Evolutionary conservation across 352 stramenopile species (phyloP).

Genomic region (Plasmopara viticola): DNA sequence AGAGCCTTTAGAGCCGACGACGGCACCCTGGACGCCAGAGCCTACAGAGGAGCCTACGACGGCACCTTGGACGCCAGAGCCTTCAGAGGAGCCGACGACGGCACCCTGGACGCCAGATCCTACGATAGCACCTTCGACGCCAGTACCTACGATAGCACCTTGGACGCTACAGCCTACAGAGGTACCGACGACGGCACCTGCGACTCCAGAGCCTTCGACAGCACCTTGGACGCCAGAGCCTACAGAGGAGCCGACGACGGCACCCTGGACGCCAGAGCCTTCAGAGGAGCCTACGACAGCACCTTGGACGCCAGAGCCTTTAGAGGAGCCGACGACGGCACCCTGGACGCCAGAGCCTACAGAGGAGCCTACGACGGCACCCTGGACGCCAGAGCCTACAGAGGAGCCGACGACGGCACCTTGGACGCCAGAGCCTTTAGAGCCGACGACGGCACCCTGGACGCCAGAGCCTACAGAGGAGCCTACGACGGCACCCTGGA

Average conservation of each 20-base stretch:
- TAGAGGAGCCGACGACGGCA: too few relatives aligned
- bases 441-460: too few relatives aligned
- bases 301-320: background rate
- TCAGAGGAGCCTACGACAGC: background rate
- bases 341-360: conserved; percentile 5
- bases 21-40: background rate
- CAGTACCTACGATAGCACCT: too few relatives aligned
- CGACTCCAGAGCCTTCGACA: too few relatives aligned
- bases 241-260: conserved; percentile 1
- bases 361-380: too few relatives aligned
- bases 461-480: too few relatives aligned
- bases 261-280: too few relatives aligned
- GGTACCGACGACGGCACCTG: background rate
- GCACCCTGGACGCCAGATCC: conserved; percentile 1
- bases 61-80: background rate
- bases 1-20: background rate
- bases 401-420: too few relatives aligned
- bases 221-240: conserved; percentile 1
- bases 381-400: too few relatives aligned
- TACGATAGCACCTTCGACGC: background rate
- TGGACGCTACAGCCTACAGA: background rate
- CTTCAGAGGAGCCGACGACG: background rate
- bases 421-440: too few relatives aligned
- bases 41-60: too few relatives aligned
- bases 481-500: too few relatives aligned